phyloP scores from a whole-genome alignment of 495 filamentous ascomycete species.

The Xylaria nigripes region DNA sequence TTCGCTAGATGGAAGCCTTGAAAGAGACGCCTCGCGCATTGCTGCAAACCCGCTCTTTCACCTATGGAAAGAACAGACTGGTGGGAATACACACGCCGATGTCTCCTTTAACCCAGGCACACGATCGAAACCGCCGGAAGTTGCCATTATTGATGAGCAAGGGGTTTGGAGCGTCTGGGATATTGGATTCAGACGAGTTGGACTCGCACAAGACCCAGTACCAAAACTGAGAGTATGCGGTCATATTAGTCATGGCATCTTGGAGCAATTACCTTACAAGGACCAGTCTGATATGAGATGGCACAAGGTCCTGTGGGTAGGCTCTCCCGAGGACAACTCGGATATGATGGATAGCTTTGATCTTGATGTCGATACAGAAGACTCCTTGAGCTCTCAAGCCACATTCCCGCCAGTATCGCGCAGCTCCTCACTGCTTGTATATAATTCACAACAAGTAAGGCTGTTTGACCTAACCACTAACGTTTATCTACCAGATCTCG shows the following conservation, averaged over 20 bases:
- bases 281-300: constrained; percentile 10
- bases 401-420: constrained; percentile 17
- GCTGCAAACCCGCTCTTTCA: constrained; percentile 53
- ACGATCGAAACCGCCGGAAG: constrained; percentile 43
- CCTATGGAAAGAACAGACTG: constrained; percentile 46
- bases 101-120: constrained; percentile 73
- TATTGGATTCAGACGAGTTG: constrained; percentile 29
- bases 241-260: constrained; percentile 21
- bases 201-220: constrained; percentile 9
- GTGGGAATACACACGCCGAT: constrained; percentile 56
- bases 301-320: constrained; percentile 25
- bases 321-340: constrained; percentile 9
- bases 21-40: constrained; percentile 41
- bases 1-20: constrained; percentile 13
- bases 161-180: constrained; percentile 77
- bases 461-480: constrained; percentile 21
- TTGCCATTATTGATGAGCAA: constrained; percentile 63
- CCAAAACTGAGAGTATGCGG: constrained; percentile 13
- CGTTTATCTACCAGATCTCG: constrained; percentile 14
- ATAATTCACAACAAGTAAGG: constrained; percentile 14
- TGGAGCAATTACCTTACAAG: constrained; percentile 14
- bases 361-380: constrained; percentile 14
- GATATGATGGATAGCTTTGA: constrained; percentile 5
- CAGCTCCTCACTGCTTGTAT: constrained; percentile 22
- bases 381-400: constrained; percentile 10